phyloP scores from a whole-genome alignment of 2,329 filamentous ascomycete species.

The Dactylellina sp. region DNA sequence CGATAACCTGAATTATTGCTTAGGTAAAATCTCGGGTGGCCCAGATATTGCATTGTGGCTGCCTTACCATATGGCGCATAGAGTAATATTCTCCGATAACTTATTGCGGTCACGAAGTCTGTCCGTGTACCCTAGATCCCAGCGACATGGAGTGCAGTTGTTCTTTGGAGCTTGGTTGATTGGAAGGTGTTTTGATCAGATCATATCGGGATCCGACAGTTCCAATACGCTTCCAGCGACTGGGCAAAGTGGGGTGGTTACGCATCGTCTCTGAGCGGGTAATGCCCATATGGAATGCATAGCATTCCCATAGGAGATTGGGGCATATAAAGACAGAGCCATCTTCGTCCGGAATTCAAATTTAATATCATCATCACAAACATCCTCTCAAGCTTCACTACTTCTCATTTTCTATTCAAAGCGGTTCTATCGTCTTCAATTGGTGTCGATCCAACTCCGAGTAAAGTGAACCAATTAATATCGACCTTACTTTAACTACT shows the following conservation, averaged over 20 bases:
- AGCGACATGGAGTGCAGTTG: conserved; percentile 11
- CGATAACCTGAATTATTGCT: conserved; percentile 45
- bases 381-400: conserved; percentile 44
- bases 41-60: conserved; percentile 36
- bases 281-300: conserved; percentile 28
- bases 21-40: conserved; percentile 46
- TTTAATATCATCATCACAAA: conserved; percentile 43
- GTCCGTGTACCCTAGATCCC: conserved; percentile 42
- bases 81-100: conserved; percentile 43
- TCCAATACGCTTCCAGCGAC: conserved; percentile 37
- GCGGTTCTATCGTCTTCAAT: conserved; percentile 24
- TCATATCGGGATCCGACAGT: conserved; percentile 46
- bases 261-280: conserved; percentile 24
- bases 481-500: conserved; percentile 12
- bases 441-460: conserved; percentile 4
- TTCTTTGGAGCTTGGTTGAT: conserved; percentile 52
- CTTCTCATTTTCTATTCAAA: conserved; percentile 16
- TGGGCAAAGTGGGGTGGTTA: conserved; percentile 37
- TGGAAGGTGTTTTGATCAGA: conserved; percentile 47
- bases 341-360: conserved; percentile 46
- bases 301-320: conserved; percentile 26
- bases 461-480: not conserved
- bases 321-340: conserved; percentile 45
- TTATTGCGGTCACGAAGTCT: conserved; percentile 12
- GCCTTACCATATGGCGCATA: conserved; percentile 31